Conservation (phyloP, 768 basidiomycete genomes). For the Cystoderma amianthinum region DNA sequence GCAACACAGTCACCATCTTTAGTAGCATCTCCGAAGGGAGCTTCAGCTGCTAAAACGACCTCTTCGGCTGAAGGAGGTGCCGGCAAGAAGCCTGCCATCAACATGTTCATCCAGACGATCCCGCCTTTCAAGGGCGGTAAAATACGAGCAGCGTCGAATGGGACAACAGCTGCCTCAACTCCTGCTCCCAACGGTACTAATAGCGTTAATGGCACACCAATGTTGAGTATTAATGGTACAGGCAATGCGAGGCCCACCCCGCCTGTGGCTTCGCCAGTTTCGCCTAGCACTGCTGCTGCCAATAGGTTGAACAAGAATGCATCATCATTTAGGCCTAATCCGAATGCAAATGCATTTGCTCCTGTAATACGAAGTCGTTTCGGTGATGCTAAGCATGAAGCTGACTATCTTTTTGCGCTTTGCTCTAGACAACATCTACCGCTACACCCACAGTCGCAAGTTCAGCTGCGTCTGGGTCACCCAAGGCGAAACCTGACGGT, state of each 20-base stretch:
- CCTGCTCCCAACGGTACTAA: constrained; percentile 13
- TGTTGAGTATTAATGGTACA: too few relatives aligned
- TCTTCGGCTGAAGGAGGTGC: constrained; percentile 14
- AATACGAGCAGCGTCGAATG: constrained; percentile 13
- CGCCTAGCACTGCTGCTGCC: constrained; percentile 44
- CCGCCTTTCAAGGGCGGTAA: constrained; percentile 77
- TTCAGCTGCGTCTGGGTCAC: constrained; percentile 46
- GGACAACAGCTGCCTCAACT: constrained; percentile 20
- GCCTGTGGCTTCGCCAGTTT: constrained; percentile 20
- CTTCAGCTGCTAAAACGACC: constrained; percentile 16
- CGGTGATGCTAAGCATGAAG: constrained; percentile 1
- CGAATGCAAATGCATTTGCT: constrained; percentile 70
- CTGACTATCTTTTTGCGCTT: too few relatives aligned
- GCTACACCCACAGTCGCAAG: constrained; percentile 26
- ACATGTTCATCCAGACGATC: constrained; percentile 84
- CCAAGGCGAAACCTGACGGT: constrained; percentile 57
- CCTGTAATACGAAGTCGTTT: constrained; percentile 39
- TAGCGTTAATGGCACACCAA: background rate
- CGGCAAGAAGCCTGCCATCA: constrained; percentile 41
- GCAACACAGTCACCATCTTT: background rate
- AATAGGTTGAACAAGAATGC: constrained; percentile 80
- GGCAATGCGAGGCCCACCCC: background rate
- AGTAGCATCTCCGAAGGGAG: constrained; percentile 13
- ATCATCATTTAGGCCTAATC: constrained; percentile 85
- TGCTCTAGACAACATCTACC: constrained; percentile 26